Evolutionary conservation across 768 basidiomycete genomes (phyloP).

Genomic region (Phanerodontia chrysosporium): DNA sequence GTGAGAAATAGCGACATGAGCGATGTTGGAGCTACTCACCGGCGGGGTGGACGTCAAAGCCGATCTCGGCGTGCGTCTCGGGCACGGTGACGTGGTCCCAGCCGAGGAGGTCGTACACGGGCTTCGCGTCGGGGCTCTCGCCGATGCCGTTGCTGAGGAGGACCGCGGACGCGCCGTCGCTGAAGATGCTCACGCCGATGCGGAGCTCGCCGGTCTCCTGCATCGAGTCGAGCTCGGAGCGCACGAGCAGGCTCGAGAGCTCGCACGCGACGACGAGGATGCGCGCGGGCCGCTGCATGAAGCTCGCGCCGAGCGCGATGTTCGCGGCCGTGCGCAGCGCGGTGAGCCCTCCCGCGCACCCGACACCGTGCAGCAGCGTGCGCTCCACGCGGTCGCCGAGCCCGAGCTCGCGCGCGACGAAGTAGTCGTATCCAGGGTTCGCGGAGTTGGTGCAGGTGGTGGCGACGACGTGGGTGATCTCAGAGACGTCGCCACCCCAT

Average conservation of each 20-base stretch:
- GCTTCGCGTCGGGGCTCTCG: not conserved
- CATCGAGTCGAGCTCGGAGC: slow-evolving; percentile 1
- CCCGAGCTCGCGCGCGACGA: slow-evolving; percentile 1
- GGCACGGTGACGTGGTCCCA: not conserved
- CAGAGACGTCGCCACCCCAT: not conserved
- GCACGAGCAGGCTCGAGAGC: not conserved
- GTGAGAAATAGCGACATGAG: not conserved
- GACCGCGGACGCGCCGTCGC: slow-evolving; percentile 1
- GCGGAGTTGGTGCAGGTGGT: slow-evolving; percentile 2
- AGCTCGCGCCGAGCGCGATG: not conserved
- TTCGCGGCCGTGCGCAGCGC: not conserved
- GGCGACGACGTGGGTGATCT: slow-evolving; percentile 3
- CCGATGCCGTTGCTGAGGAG: slow-evolving; percentile 2
- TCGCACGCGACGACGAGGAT: slow-evolving; percentile 2
- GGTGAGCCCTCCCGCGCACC: slow-evolving; percentile 2
- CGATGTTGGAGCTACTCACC: not conserved
- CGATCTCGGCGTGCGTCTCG: not conserved
- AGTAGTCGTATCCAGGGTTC: slow-evolving; percentile 2
- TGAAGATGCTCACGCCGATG: slow-evolving; percentile 1
- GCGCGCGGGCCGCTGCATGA: not conserved
- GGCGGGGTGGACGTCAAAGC: not conserved
- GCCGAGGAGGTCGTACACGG: not conserved
- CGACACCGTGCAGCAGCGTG: not conserved
- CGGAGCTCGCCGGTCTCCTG: not conserved
- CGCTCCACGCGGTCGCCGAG: not conserved